Evolutionary conservation across 805 yeast species (phyloP), one percentile per base, ranked within the genome.

Genomic region (Blastobotrys attinorum): DNA sequence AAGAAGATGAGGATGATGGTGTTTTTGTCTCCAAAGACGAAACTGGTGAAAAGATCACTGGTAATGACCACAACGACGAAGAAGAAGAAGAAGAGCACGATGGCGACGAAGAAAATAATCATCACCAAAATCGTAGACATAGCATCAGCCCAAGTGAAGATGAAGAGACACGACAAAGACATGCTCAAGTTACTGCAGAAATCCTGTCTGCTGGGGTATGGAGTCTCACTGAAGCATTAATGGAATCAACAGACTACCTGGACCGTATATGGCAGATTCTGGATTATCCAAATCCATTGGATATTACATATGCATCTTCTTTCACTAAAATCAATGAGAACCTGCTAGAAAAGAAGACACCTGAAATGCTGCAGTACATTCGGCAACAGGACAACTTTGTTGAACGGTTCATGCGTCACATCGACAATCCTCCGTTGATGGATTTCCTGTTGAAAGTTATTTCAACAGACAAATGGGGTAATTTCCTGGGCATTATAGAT

Each of bases 351-450:
- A 87, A 85, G 73, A 83, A 89, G 61, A 80, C 86, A 63, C 87
- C 80, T 45, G 90, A 83, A 51, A 77, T 88, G 76, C 65, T 78
- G 42, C 64, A 65, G 15, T 90, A 84, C 58, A 75, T 92, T 37
- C 64, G 86, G 42, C 69, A 76, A 25, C 88, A 83, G 58, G 72
- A 76, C 1, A 68, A 72, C 52, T 67, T 92, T 47, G 96, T 88
- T 29, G 85, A 81, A 54, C 74, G 85, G 48, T 87, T 90, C 60
- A 69, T 90, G 63, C 73, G 73, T 43, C 96, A 90, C 63, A 78
- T 92, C 47, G 96, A 88, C 55, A 85, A 89, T 47, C 96, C 97
- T 2, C 88, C 96, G 40, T 64, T 92, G 46, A 89, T 90, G 89
- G 98, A 92, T 63, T 86, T 90, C 55, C 66, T 92, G 45, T 69